phyloP scores from a whole-genome alignment of 495 filamentous ascomycete genomes.

The Aspergillus egyptiacus region DNA sequence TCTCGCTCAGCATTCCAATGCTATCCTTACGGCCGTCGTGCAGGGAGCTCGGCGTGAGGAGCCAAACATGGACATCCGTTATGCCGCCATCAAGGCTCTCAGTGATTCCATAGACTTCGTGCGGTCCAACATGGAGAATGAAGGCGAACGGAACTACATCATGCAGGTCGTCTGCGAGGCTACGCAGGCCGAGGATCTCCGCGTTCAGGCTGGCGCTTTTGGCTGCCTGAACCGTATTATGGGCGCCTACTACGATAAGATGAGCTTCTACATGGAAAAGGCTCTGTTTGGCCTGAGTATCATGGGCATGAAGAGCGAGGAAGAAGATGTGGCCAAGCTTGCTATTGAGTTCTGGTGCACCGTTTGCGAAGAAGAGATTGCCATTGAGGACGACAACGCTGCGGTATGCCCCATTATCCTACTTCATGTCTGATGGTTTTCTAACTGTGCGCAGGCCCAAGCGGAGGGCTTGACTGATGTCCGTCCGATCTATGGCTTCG shows the following conservation, averaged over 20 bases:
- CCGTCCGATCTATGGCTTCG: slow-evolving; percentile 88
- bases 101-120: slow-evolving; percentile 98
- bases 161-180: slow-evolving; percentile 99
- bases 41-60: slow-evolving; percentile 97
- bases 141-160: slow-evolving; percentile 98
- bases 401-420: slow-evolving; percentile 49
- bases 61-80: slow-evolving; percentile 78
- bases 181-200: slow-evolving; percentile 80
- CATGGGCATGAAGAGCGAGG: slow-evolving; percentile 94
- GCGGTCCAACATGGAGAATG: slow-evolving; percentile 94
- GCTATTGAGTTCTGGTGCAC: slow-evolving; percentile 99
- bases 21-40: slow-evolving; percentile 94
- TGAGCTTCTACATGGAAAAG: slow-evolving; percentile 99
- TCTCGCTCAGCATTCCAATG: slow-evolving; percentile 83
- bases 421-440: not conserved
- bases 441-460: slow-evolving; percentile 36
- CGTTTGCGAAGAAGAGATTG: slow-evolving; percentile 95
- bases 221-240: slow-evolving; percentile 98
- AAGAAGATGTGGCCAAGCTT: slow-evolving; percentile 96
- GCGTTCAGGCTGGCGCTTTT: slow-evolving; percentile 92
- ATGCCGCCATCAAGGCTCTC: slow-evolving; percentile 86
- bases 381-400: slow-evolving; percentile 93
- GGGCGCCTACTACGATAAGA: slow-evolving; percentile 97
- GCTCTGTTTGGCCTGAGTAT: slow-evolving; percentile 97
- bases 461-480: slow-evolving; percentile 70